Percentiles rank a stretch among this genome's conserved stretches.
These are phyloP conservation scores for Mucor circinelloides DNA, from an alignment of 371 early-diverging fungal species.

Conservation along the genomic window DNA sequence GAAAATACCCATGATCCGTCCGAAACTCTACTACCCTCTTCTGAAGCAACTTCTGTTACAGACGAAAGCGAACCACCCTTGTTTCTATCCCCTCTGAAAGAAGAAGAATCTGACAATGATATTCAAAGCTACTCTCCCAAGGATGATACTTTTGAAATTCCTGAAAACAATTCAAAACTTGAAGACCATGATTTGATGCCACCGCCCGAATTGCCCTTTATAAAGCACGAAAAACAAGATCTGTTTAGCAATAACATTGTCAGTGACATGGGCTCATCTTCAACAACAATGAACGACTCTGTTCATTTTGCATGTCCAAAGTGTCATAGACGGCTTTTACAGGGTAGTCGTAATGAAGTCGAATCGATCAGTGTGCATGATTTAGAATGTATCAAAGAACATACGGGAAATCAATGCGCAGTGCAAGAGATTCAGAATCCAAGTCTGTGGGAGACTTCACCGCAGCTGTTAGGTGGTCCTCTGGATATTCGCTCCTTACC, in stretches of 20 bases:
- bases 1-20: background rate
- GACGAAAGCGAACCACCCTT: background rate
- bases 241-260: background rate
- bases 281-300: background rate
- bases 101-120: background rate
- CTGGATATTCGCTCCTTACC: slow-evolving; percentile 4
- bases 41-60: background rate
- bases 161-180: background rate
- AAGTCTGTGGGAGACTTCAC: background rate
- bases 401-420: background rate
- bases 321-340: background rate
- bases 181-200: background rate
- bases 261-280: background rate
- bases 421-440: slow-evolving; percentile 3
- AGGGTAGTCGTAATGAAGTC: background rate
- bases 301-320: background rate
- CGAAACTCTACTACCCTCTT: background rate
- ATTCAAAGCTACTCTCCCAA: background rate
- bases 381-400: background rate
- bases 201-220: background rate
- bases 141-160: background rate
- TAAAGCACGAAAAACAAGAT: background rate
- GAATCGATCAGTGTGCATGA: background rate
- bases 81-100: background rate
- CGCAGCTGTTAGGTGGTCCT: slow-evolving; percentile 12